A percentile compares a stretch with the other conserved stretches of the same genome.
Evolutionary conservation across 345 rosid species (phyloP).

Genomic region (Angophora floribunda): DNA sequence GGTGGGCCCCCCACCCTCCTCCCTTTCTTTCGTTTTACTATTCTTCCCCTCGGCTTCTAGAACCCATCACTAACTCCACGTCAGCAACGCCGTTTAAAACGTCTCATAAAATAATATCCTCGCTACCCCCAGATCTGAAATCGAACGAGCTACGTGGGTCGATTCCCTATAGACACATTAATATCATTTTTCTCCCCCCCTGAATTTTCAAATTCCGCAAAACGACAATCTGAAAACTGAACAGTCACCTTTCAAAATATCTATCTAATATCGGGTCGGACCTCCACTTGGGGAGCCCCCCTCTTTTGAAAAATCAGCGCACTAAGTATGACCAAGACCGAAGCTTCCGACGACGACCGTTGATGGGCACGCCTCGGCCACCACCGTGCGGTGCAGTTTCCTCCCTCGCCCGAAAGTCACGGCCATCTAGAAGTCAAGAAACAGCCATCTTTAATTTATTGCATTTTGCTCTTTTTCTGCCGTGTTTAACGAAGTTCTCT

Average conservation of each 20-base stretch:
- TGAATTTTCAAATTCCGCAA: not conserved
- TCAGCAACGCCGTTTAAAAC: not conserved
- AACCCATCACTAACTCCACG: not conserved
- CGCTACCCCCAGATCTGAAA: not conserved
- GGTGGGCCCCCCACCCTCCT: not conserved
- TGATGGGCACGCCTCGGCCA: not conserved
- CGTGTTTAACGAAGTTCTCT: not conserved
- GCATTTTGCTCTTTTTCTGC: not conserved
- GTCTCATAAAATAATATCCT: not conserved
- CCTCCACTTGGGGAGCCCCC: not conserved
- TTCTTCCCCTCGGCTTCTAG: not conserved
- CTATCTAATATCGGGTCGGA: not conserved
- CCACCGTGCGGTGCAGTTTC: not conserved
- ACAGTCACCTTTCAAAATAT: not conserved
- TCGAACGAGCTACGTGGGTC: not conserved
- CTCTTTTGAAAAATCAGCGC: not conserved
- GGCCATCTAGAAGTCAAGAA: not conserved
- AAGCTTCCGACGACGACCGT: not conserved
- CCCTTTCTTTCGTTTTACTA: not conserved
- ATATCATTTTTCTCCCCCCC: not conserved
- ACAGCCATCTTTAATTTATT: not conserved
- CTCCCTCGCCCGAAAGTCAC: not conserved
- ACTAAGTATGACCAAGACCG: not conserved
- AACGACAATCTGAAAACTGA: not conserved
- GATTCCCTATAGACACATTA: not conserved